Evolutionary conservation across 2,329 filamentous ascomycete genomes (phyloP), one percentile per base, ranked within the genome.

Genomic region (Pezicula carpinea): DNA sequence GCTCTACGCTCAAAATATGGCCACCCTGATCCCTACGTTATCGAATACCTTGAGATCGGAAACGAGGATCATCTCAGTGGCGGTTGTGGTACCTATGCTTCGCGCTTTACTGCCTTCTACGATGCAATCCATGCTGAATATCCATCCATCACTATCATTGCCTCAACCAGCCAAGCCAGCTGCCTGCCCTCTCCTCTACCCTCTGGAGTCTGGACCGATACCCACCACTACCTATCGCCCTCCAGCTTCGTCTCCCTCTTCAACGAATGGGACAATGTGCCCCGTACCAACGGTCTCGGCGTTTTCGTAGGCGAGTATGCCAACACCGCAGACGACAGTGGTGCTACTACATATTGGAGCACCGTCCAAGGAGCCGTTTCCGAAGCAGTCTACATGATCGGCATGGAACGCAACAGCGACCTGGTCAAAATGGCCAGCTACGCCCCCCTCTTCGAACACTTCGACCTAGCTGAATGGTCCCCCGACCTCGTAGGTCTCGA

Each of bases 91-190:
- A 60, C 66, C 38, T 61, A 60, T n/a, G 56, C 61, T 3, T 65
- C 62, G 42, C 67, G 75, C 6, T 78, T 77, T 55, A 55, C 60
- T 3, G 59, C 59, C 6, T 74, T 78, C 53, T 69, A 76, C 55
- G 58, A 73, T 32, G 72, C 71, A 15, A 73, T 76, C 56, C 41
- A 49, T 15, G 50, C 46, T 17, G 50, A 32, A 11, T 59, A 60
- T 40, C 58, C 74, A 0, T 59, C 74, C 44, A 70, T 78, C 29
- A 72, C 62, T 3, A 59, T 75, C 48, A 67, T 76, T 36, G 46
- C 52, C 17, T 48, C 43, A 2, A 54, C 49, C 13, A 38, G 42
- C 2, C 31, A 40, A 11, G n/a, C 32, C 4, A 45, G 35, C 6
- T 54, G 52, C 23, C 36, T 54, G 8, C 48, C 50, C 10, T 29